Base-by-base conservation (phyloP, 768 basidiomycete genomes). In the Lyophyllum decastes region DNA sequence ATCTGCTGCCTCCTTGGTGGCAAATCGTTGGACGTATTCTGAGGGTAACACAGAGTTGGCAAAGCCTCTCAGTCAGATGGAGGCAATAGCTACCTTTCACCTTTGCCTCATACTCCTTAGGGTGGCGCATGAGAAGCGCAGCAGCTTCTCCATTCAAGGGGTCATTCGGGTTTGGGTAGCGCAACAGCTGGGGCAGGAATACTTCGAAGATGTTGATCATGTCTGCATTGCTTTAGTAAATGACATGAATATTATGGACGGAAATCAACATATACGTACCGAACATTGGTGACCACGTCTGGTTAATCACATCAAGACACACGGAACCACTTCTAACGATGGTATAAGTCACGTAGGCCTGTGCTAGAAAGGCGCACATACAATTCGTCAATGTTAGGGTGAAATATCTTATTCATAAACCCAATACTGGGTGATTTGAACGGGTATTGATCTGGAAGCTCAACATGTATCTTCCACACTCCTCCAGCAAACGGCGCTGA, bases 381-480 rank as follows among this genome's bases (percentile, higher is more conserved):
- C 90, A 97, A 78, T 74, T 99, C 97, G 75, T 99, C 97, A 68
- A 99, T 99, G 70, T 99, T 99, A 19, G 97, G 97, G 67, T 98
- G 97, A 71, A 97, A 98, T 72, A 99, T 98, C 89, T 98, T 98
- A 84, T 99, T 99, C 94, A 97, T 95, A 76, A 99, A 99, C 1
- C 97, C 97, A 64, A 99, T 99, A 70, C 93, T 95, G 5, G 97
- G 97, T 26, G 94, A 96, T 75, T 98, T 98, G 86, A 90, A 99
- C 2, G 97, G 97, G 70, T 98, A 99, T 73, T 97, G 94, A 62
- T 98, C 94, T 22, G 96, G 97, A 21, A 99, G 82, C 71, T 99
- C 97, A 57, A 99, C 97, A 68, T 99, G 97, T 59, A 99, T 95
- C 83, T 96, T 97, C 97, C 97, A 99, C 54, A 95, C 90, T 35